These are phyloP conservation scores for Oryza officinalis DNA, from an alignment of 176 grass and related monocot genomes.

Conservation along the genomic window DNA sequence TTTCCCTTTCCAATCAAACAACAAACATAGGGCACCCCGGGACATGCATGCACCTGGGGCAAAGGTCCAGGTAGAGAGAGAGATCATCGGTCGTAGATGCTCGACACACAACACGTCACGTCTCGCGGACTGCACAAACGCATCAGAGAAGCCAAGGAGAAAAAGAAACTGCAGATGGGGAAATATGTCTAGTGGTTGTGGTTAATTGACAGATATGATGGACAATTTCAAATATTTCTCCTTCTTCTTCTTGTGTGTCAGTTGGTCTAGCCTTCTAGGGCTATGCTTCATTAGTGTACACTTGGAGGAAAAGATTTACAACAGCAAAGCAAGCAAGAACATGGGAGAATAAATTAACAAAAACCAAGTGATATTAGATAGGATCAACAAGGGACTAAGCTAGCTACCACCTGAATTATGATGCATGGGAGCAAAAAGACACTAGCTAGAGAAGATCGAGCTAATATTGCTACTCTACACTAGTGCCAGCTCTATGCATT, in stretches of 20 bases:
- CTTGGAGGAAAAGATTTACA: conserved; percentile 45
- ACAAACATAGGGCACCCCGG: not conserved
- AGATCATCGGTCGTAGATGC: not conserved
- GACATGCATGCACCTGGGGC: conserved; percentile 34
- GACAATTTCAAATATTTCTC: conserved; percentile 7
- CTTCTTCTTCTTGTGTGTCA: not conserved
- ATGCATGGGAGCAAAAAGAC: conserved; percentile 11
- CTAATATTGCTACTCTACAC: conserved; percentile 13
- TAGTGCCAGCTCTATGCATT: conserved; percentile 57
- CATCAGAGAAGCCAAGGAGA: not conserved
- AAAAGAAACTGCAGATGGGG: not conserved
- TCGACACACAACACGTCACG: conserved; percentile 6
- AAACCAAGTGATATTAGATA: conserved; percentile 39
- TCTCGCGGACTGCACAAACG: not conserved
- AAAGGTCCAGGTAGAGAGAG: not conserved
- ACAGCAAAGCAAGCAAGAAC: conserved; percentile 41
- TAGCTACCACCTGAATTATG: conserved; percentile 26
- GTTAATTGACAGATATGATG: not conserved
- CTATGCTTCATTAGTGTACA: conserved; percentile 42
- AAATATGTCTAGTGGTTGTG: too few relatives aligned
- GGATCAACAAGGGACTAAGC: not conserved
- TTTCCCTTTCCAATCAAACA: not conserved
- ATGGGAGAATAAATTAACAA: conserved; percentile 13
- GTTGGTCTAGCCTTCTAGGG: conserved; percentile 27
- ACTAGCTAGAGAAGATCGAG: conserved; percentile 24